Evolutionary conservation across 2,329 filamentous ascomycete species (phyloP), one percentile per base, ranked within the genome.

Genomic region (Curvularia spicifera): DNA sequence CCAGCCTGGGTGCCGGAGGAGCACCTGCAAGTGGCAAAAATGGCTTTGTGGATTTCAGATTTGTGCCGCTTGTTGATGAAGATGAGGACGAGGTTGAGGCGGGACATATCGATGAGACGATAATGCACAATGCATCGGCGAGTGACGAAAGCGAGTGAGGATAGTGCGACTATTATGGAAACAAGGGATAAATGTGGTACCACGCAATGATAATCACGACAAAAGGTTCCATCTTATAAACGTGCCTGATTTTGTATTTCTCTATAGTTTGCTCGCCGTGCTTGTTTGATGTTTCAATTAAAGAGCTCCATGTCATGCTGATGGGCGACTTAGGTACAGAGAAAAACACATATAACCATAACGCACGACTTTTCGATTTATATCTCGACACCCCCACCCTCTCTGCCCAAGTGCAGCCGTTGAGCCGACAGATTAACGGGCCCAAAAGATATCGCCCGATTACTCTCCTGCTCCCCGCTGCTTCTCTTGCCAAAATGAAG

Each of bases 1-100:
- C 53, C 8, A 52, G 26, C 3, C 22, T n/a, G 2, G 42, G 42
- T 15, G 28, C n/a, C 12, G 51, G 22, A 24, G 49, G 35, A 85
- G 85, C 6, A 84, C 85, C 24, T 24, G 49, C 20, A 28, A 43
- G 45, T 26, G 47, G 29, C 9, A 78, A 78, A 26, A 81, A 87
- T 39, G 91, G 87, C 67, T 96, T 94, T 78, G 83, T 95, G 24
- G 91, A 95, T 75, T 96, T 94, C 75, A 83, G 90, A 20, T 91
- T 95, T 72, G 88, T 96, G 56, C 91, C 91, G 15, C 81, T 87
- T 53, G 84, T 85, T 22, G 85, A 90, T 42, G 87, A 87, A 13
- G 78, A 75, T 12, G 78, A 76, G 1, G 67, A 60, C 6, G 68
- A 59, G 8, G 67, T 50, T 4, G 68, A 49, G 31, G 63, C 53